Base-by-base conservation (phyloP, 2,329 filamentous ascomycete genomes). In the Trichoderma sp. region DNA sequence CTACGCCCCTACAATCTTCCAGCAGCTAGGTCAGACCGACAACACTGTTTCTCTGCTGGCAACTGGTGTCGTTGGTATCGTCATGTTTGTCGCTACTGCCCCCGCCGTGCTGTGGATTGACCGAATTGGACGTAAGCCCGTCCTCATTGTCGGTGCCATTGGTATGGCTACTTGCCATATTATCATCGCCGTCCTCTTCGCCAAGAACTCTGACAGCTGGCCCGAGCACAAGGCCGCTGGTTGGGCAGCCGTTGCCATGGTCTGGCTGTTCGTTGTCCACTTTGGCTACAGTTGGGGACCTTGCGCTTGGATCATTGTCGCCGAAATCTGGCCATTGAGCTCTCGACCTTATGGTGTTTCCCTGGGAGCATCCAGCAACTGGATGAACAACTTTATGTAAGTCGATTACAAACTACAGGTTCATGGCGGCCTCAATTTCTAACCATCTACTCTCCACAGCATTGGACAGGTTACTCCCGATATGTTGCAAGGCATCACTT, bases 271-370 rank as follows among this genome's bases (percentile, higher is more conserved):
- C 74, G 89, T 93, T 32, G 83, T 93, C 34, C 88, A 92, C 79
- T 94, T 94, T 76, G 92, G 90, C 34, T 93, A 93, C 78, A 90
- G 87, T 0, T 94, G 92, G 92, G 91, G 91, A 0, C 92, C 91
- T 3, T 91, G 89, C 75, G 87, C 90, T 0, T 94, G 92, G 92
- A 92, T 93, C 73, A 85, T 94, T 70, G 87, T 93, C 1, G 88
- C 91, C 2, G 92, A 94, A 80, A 88, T 94, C 55, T 94, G 90
- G 89, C 92, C 92, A 0, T 81, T 93, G 6, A 90, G 87, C 71
- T 89, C 89, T 11, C 86, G 91, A 2, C 87, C 92, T 0, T 92
- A 93, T 72, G 92, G 92, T 53, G 91, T 92, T 13, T 86, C 91
- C 0, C 82, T 94, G 0, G 91, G 90, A 17, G 90, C 90, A 2